phyloP scores from a whole-genome alignment of 495 filamentous ascomycete species.

The Barbatosphaeria neglecta region DNA sequence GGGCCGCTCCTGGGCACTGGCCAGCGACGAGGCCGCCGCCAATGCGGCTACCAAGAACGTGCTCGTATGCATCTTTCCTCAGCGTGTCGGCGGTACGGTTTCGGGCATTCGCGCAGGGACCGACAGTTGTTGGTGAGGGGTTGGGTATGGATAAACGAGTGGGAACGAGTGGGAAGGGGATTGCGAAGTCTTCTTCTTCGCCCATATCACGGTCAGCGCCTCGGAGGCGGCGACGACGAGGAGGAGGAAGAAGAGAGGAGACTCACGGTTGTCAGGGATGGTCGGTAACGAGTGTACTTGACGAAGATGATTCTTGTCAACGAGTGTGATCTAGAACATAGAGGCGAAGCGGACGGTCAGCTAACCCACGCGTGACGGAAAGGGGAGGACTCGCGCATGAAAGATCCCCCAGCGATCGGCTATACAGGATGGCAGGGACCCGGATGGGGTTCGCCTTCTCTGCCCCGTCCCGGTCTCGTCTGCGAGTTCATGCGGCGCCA shows the following conservation, averaged over 20 bases:
- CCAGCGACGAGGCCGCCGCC: conserved; percentile 38
- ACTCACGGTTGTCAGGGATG: conserved; percentile 38
- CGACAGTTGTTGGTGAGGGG: conserved; percentile 7
- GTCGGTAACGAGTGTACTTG: conserved; percentile 53
- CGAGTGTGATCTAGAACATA: conserved; percentile 44
- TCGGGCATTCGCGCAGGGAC: conserved; percentile 9
- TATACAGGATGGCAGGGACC: conserved; percentile 4
- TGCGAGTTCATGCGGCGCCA: conserved; percentile 2
- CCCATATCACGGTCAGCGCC: conserved; percentile 12
- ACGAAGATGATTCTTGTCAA: conserved; percentile 40
- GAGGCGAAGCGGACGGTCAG: conserved; percentile 16
- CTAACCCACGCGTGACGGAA: neutral
- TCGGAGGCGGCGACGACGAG: conserved; percentile 10
- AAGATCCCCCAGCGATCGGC: conserved; percentile 22
- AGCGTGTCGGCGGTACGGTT: conserved; percentile 10
- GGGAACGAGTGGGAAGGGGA: conserved; percentile 8
- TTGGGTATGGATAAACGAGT: conserved; percentile 5
- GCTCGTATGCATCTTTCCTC: conserved; percentile 33
- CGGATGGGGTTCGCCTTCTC: neutral
- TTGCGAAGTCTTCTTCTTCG: conserved; percentile 19
- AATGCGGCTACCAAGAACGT: conserved; percentile 40
- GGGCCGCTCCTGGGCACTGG: conserved; percentile 33
- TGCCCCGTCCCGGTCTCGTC: neutral
- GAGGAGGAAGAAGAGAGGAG: conserved; percentile 2
- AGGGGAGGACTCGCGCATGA: conserved; percentile 11